Base-by-base conservation (phyloP, 495 filamentous ascomycete genomes). In the Talaromyces ruber region DNA sequence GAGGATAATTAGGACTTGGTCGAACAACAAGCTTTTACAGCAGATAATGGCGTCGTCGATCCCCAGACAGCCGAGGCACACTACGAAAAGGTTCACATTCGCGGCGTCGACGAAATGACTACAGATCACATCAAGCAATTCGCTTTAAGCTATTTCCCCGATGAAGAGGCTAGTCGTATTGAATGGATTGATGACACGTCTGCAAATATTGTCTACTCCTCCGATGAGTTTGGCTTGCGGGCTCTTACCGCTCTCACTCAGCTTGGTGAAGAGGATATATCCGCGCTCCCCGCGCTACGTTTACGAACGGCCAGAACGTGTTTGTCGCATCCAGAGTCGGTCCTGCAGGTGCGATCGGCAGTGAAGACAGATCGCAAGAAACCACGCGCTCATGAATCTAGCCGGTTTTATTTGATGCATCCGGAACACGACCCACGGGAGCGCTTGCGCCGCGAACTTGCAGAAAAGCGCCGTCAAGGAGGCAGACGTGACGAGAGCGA, bases 181-280 rank as follows among this genome's bases (percentile, higher is more conserved):
- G 91, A 97, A 73, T 98, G 94, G 94, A 93, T 98, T 64, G 89
- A 98, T 67, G 94, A 98, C 70, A 88, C 84, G 18, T 94, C 92
- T 0, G 91, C 91, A 63, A 97, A 97, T 65, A 71, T 96, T 32
- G 69, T 93, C 50, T 98, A 92, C 77, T 77, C 81, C 28, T 82
- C 79, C 25, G 73, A 88, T 21, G 84, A 87, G n/a, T 68, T 81
- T n/a, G 93, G 93, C 0, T 66, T 81, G 2, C 78, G 84, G 56
- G 93, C 92, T 14, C 81, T 98, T n/a, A 68, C 76, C 47, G 82
- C 85, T 5, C 80, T 97, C 53, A 79, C 76, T 4, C 72, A 81
- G 60, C 65, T 71, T 37, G 60, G 63, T 30, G 71, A 74, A 57
- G 71, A 77, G 64, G 70, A 75, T 59, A 64, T 69, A 28, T 68